Evolutionary conservation across 2,329 filamentous ascomycete species (phyloP).

Genomic region (Alternaria ethzedia): DNA sequence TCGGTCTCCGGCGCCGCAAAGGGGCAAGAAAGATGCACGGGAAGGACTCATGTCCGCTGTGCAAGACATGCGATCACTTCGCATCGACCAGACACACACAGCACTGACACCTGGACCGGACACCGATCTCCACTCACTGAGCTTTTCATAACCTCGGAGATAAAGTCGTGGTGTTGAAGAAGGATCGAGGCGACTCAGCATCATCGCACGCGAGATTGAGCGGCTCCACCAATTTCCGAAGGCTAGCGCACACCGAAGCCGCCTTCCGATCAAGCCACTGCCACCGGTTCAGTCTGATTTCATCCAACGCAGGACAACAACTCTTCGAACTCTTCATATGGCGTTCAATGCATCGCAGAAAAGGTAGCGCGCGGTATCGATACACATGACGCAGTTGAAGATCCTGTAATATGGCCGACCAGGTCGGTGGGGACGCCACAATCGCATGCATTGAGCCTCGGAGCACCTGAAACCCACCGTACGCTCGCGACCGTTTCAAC

Average conservation of each 20-base stretch:
- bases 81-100: neutral
- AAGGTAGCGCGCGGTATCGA: neutral
- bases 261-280: neutral
- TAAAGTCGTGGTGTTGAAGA: neutral
- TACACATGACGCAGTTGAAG: slow-evolving; percentile 6
- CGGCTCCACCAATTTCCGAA: slow-evolving; percentile 1
- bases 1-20: neutral
- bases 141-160: neutral
- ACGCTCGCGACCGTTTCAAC: slow-evolving; percentile 41
- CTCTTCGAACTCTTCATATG: neutral
- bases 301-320: neutral
- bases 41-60: neutral
- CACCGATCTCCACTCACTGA: neutral
- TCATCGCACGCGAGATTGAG: neutral
- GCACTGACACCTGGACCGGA: neutral
- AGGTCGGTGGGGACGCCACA: slow-evolving; percentile 19
- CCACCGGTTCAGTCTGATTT: neutral
- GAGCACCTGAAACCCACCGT: slow-evolving; percentile 42
- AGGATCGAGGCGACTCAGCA: neutral
- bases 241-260: neutral
- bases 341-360: neutral
- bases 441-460: slow-evolving; percentile 30
- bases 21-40: neutral
- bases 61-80: neutral
- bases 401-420: slow-evolving; percentile 22